Percentiles rank a stretch among this genome's conserved stretches.
phyloP scores from a whole-genome alignment of 352 stramenopile species.

The Globisporangium lucens region DNA sequence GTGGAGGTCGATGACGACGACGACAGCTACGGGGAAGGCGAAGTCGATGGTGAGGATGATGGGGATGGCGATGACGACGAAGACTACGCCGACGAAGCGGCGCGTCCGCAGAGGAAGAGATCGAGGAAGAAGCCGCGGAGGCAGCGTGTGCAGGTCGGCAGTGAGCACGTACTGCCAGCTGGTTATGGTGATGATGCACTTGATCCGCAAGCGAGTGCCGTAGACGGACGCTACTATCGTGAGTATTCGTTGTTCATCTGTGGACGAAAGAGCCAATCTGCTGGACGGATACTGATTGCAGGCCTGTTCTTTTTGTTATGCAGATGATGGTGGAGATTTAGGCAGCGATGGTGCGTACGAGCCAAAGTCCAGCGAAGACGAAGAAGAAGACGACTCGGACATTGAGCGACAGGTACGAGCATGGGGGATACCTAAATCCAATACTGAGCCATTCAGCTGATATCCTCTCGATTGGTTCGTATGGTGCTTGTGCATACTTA shows the following conservation, averaged over 20 bases:
- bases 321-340: conserved; percentile 22
- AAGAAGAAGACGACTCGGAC: conserved; percentile 81
- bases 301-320: neutral
- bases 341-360: conserved; percentile 61
- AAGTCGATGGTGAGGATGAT: neutral
- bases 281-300: neutral
- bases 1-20: conserved; percentile 15
- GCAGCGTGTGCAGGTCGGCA: neutral
- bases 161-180: neutral
- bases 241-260: neutral
- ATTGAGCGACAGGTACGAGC: conserved; percentile 58
- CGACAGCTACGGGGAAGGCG: conserved; percentile 18
- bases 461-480: neutral
- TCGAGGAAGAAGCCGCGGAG: conserved; percentile 1
- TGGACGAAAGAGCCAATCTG: neutral
- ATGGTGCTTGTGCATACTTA: conserved; percentile 9
- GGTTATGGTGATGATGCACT: neutral
- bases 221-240: conserved; percentile 10
- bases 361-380: conserved; percentile 58
- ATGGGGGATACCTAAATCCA: too few relatives aligned
- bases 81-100: conserved; percentile 6
- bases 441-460: neutral
- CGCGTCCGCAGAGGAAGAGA: conserved; percentile 1
- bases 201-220: neutral
- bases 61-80: conserved; percentile 7